A percentile compares a stretch with the other conserved stretches of the same genome.
Evolutionary conservation across 495 filamentous ascomycete species (phyloP).

Genomic region (Trichoderma virens): DNA sequence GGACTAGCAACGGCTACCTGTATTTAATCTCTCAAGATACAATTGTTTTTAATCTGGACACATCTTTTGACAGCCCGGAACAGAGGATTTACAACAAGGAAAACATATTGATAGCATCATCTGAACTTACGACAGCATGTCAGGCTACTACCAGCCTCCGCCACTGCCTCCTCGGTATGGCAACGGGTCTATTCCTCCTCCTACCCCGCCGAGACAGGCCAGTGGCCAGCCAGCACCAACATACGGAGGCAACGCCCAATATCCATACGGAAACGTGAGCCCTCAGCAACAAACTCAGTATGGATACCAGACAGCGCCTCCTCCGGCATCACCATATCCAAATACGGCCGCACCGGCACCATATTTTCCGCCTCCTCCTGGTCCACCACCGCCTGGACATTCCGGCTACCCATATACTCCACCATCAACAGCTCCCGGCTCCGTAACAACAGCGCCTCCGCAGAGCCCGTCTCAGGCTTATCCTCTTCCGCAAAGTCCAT

Average conservation of each 20-base stretch:
- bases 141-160: not conserved
- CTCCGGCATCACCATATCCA: not conserved
- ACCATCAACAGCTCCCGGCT: not conserved
- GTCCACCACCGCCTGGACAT: not conserved
- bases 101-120: not conserved
- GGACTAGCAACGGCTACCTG: not conserved
- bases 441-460: not conserved
- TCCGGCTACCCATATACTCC: not conserved
- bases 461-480: not conserved
- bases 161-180: not conserved
- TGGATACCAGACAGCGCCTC: not conserved
- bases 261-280: not conserved
- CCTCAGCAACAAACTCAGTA: not conserved
- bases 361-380: not conserved
- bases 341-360: not conserved
- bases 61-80: not conserved
- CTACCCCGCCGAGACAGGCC: not conserved
- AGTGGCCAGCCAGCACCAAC: not conserved
- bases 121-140: not conserved
- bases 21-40: not conserved
- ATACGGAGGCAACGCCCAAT: not conserved
- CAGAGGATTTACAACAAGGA: not conserved
- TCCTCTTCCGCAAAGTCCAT: not conserved
- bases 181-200: not conserved
- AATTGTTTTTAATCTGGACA: not conserved